A percentile compares a stretch with the other conserved stretches of the same genome.
Evolutionary conservation across 805 yeast genomes (phyloP).

Genomic region (Pichia membranifaciens): DNA sequence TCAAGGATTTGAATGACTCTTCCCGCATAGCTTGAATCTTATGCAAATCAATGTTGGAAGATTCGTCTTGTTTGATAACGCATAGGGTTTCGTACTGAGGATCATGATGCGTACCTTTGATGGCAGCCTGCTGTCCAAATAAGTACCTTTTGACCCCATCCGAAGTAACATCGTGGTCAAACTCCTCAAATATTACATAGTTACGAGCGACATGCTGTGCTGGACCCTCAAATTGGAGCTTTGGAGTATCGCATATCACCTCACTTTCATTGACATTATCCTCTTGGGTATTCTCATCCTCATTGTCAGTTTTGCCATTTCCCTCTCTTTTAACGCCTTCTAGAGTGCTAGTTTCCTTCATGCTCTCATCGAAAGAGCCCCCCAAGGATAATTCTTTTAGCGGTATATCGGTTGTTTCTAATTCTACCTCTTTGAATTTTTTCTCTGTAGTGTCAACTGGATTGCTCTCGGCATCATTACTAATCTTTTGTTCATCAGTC

Average conservation of each 20-base stretch:
- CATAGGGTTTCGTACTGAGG: constrained; percentile 43
- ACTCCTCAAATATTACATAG: constrained; percentile 47
- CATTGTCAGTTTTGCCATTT: too few relatives aligned
- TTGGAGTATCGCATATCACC: background rate
- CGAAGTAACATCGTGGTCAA: constrained; percentile 27
- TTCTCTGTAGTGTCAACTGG: too few relatives aligned
- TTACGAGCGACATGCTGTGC: constrained; percentile 53
- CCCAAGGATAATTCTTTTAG: too few relatives aligned
- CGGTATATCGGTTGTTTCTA: too few relatives aligned
- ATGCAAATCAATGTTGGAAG: constrained; percentile 23
- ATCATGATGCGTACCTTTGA: constrained; percentile 48
- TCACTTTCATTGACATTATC: too few relatives aligned
- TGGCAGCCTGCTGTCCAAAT: constrained; percentile 56
- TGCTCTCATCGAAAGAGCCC: too few relatives aligned
- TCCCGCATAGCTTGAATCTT: constrained; percentile 23
- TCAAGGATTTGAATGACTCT: constrained; percentile 36
- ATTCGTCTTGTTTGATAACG: constrained; percentile 25
- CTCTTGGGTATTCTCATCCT: too few relatives aligned
- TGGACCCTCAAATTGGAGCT: constrained; percentile 57
- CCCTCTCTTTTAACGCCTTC: background rate
- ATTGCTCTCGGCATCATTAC: too few relatives aligned
- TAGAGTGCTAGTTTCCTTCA: too few relatives aligned
- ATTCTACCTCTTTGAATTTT: too few relatives aligned
- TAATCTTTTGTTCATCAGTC: background rate
- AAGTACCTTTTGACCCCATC: constrained; percentile 35